Percentiles rank a stretch among this genome's conserved stretches.
Conservation (phyloP, 352 stramenopile species). For the Elongisporangium undulatum region DNA sequence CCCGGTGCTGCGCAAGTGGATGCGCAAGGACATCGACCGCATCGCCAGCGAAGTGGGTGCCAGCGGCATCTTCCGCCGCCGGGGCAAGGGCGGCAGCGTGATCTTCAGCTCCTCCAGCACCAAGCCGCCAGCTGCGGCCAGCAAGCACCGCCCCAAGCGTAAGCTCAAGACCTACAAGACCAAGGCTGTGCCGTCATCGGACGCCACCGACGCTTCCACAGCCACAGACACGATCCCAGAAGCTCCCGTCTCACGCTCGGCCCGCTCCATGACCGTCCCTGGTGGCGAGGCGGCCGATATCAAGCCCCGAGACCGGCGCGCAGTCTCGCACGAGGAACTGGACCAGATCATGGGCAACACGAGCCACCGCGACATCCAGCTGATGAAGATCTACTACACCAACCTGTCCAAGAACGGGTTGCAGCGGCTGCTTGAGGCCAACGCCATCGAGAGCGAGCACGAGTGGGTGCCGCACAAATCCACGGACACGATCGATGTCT, state of each 20-base stretch:
- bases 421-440: conserved; percentile 39
- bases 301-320: conserved; percentile 13
- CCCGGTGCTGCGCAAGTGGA: conserved; percentile 48
- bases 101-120: conserved; percentile 11
- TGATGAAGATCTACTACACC: conserved; percentile 74
- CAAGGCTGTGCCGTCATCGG: conserved; percentile 9
- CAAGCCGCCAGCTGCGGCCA: conserved; percentile 15
- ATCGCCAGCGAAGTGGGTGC: conserved; percentile 43
- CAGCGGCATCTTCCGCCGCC: conserved; percentile 47
- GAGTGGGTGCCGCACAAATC: conserved; percentile 51
- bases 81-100: conserved; percentile 22
- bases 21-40: conserved; percentile 36
- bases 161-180: conserved; percentile 57
- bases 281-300: background rate
- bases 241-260: background rate
- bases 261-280: background rate
- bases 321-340: conserved; percentile 44
- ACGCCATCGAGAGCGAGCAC: conserved; percentile 18
- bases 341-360: conserved; percentile 54
- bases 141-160: conserved; percentile 29
- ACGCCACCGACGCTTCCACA: background rate
- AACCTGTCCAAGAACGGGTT: conserved; percentile 59
- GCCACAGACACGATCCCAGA: conserved; percentile 14
- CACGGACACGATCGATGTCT: conserved; percentile 18
- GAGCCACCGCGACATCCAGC: conserved; percentile 57